Evolutionary conservation across 1,284 basidiomycete species (phyloP), one percentile per base, ranked within the genome.

Genomic region (Salmacisia buchloeana): DNA sequence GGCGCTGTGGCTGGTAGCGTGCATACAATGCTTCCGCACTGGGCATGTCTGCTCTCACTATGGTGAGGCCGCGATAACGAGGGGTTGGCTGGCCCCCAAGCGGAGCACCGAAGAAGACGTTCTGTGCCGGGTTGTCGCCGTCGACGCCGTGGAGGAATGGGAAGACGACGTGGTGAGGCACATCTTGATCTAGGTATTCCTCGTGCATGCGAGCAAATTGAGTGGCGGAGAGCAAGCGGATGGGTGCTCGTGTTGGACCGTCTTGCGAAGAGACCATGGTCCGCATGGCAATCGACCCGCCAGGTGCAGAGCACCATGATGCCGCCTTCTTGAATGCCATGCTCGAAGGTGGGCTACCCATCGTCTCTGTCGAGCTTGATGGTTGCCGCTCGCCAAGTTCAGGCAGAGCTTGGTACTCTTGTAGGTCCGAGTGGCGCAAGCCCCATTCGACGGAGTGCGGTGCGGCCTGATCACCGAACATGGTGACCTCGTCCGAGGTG

Each of bases 101-200:
- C 1, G 74, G 71, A 0, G 70, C 75, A 25, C 69, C 63, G 57
- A 79, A 79, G 61, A 76, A 79, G 43, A 61, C 39, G 62, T 74
- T 77, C 29, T 79, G 77, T 3, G 67, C 69, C 10, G 65, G 58
- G 43, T 69, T 73, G 60, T 68, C 69, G 41, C 72, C 72, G 56
- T 76, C 75, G 43, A 76, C 74, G 39, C 77, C 76, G 59, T 79
- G 76, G 18, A 79, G 63, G 54, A 72, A 79, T 54, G 77, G 77
- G 35, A 79, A 78, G 52, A 79, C 69, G 61, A 73, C 67, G 43
- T 58, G 45, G 54, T 74, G 73, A 18, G 74, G 76, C 27, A 76
- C 74, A 27, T 79, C 77, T 25, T 69, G 66, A 2, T 58, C 38
- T 2, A 65, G 63, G 38, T 77, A 77, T 25, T 68, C 52, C 10